phyloP scores from a whole-genome alignment of 2,329 filamentous ascomycete species.

The Colletotrichum abscissum region DNA sequence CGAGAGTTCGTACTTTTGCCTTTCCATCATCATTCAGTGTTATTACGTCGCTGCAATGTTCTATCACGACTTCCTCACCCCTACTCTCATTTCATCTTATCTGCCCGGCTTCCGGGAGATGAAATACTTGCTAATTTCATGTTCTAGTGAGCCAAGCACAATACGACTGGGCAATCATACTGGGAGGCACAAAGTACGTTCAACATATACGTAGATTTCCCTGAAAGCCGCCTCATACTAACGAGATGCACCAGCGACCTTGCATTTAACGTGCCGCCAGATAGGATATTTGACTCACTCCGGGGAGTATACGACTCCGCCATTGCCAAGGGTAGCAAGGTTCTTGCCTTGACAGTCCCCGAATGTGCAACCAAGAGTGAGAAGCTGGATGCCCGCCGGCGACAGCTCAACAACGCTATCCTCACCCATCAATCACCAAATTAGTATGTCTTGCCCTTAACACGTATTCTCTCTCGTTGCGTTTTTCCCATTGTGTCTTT shows the following conservation, averaged over 20 bases:
- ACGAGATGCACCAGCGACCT: slow-evolving; percentile 57
- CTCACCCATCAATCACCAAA: slow-evolving; percentile 57
- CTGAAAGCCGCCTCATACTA: neutral
- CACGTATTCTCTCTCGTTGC: neutral
- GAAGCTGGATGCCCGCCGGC: slow-evolving; percentile 48
- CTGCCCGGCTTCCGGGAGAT: neutral
- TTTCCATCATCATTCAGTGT: neutral
- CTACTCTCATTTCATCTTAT: neutral
- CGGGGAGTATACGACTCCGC: slow-evolving; percentile 62
- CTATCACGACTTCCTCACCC: neutral
- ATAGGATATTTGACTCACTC: slow-evolving; percentile 61
- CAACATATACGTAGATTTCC: neutral
- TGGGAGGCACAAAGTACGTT: slow-evolving; percentile 72
- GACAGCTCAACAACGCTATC: slow-evolving; percentile 65
- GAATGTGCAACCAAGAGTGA: slow-evolving; percentile 53
- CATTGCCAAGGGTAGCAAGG: slow-evolving; percentile 60
- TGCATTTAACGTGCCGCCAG: slow-evolving; percentile 48
- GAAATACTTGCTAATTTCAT: slow-evolving; percentile 17
- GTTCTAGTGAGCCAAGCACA: slow-evolving; percentile 32
- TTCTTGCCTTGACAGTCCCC: slow-evolving; percentile 73
- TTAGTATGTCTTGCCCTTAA: slow-evolving; percentile 57
- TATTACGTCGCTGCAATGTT: neutral
- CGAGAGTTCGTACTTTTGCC: slow-evolving; percentile 47
- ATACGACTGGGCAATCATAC: slow-evolving; percentile 71
- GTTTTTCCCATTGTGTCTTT: neutral